A percentile compares a stretch with the other conserved stretches of the same genome.
Evolutionary conservation across 2,329 filamentous ascomycete genomes (phyloP).

Genomic region (Aspergillus glaucus): DNA sequence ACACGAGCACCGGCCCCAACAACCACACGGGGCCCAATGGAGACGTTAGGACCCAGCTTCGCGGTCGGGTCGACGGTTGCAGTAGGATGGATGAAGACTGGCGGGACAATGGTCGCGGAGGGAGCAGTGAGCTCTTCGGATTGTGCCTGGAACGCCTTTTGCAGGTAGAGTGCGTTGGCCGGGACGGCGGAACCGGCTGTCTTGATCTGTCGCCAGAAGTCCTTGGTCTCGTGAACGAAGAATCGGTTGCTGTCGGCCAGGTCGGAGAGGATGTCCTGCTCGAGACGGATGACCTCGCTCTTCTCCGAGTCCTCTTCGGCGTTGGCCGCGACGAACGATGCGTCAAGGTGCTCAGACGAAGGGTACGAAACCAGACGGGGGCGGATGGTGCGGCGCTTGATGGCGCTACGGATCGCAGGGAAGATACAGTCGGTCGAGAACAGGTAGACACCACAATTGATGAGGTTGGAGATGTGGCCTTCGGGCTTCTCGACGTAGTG

Average conservation of each 20-base stretch:
- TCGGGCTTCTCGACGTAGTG: conserved; percentile 99
- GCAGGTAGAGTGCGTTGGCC: conserved; percentile 92
- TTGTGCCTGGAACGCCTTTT: conserved; percentile 80
- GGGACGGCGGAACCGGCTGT: conserved; percentile 95
- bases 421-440: conserved; percentile 95
- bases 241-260: conserved; percentile 96
- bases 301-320: conserved; percentile 72
- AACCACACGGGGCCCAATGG: conserved; percentile 79
- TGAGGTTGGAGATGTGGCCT: conserved; percentile 93
- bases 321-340: conserved; percentile 58
- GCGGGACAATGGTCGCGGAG: conserved; percentile 80
- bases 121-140: conserved; percentile 76
- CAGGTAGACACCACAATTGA: conserved; percentile 98
- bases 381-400: conserved; percentile 89
- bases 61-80: conserved; percentile 88
- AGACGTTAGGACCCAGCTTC: conserved; percentile 95
- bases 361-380: conserved; percentile 92
- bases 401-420: conserved; percentile 86
- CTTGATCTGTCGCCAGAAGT: conserved; percentile 99
- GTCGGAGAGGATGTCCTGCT: conserved; percentile 94
- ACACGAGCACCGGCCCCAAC: conserved; percentile 83
- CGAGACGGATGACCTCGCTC: conserved; percentile 83
- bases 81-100: conserved; percentile 91
- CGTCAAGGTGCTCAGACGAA: conserved; percentile 85
- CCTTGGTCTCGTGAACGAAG: conserved; percentile 96